Evolutionary conservation across 257 asterid species (phyloP).

Genomic region (Salvia miltiorrhiza): DNA sequence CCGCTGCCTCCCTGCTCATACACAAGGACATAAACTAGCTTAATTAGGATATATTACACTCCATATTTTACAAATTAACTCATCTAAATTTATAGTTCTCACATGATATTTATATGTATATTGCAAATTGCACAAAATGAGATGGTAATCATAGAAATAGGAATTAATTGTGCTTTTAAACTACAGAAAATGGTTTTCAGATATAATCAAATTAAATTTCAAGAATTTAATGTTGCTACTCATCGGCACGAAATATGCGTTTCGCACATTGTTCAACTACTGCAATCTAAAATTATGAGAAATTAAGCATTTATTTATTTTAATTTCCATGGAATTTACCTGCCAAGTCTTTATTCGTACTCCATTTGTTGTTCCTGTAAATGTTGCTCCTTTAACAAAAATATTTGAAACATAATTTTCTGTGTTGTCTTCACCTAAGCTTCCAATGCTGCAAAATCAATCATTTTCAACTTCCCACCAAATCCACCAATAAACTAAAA

Average conservation of each 20-base stretch:
- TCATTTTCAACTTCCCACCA: background rate
- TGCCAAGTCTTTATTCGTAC: slow-evolving; percentile 94
- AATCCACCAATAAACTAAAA: background rate
- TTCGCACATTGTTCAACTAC: too few species aligned
- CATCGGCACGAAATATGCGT: too few species aligned
- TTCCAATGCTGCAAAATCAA: slow-evolving; percentile 70
- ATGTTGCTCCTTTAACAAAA: slow-evolving; percentile 47
- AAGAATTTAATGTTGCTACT: too few species aligned
- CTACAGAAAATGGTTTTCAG: too few species aligned
- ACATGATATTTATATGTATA: background rate
- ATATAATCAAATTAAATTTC: too few species aligned
- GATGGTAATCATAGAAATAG: background rate
- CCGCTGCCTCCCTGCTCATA: slow-evolving; percentile 81
- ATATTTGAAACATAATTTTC: slow-evolving; percentile 62
- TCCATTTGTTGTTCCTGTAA: slow-evolving; percentile 82
- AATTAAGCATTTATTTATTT: too few species aligned
- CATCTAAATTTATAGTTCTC: background rate
- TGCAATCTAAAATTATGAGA: too few species aligned
- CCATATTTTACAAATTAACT: background rate
- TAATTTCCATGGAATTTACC: slow-evolving; percentile 33
- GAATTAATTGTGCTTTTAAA: too few species aligned
- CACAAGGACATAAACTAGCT: background rate
- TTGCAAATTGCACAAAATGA: background rate
- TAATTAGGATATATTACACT: background rate
- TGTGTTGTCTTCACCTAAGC: slow-evolving; percentile 70